Conservation (phyloP, 2,329 filamentous ascomycete genomes). For the Teratosphaeriaceae sp. region DNA sequence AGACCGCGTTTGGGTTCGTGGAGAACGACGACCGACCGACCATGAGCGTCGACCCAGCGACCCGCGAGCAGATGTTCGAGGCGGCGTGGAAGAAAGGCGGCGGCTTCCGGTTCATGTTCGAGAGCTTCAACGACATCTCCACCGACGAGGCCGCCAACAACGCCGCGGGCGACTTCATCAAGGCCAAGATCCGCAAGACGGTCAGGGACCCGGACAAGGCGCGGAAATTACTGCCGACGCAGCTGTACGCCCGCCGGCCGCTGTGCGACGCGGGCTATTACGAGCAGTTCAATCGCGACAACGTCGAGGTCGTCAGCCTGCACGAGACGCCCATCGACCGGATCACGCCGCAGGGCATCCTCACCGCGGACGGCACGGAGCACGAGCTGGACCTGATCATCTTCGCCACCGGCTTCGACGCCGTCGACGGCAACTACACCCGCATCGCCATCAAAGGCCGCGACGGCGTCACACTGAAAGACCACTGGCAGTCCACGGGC, state of each 20-base stretch:
- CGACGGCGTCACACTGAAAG: conserved; percentile 23
- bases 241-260: conserved; percentile 56
- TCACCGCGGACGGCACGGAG: conserved; percentile 14
- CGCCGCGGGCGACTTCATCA: conserved; percentile 46
- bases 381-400: conserved; percentile 30
- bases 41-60: conserved; percentile 12
- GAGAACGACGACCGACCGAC: conserved; percentile 13
- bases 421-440: conserved; percentile 30
- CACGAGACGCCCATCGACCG: conserved; percentile 40
- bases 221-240: conserved; percentile 50
- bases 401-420: conserved; percentile 37
- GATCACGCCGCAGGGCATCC: conserved; percentile 23
- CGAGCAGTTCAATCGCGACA: conserved; percentile 21
- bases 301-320: conserved; percentile 21
- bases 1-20: conserved; percentile 27
- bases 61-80: conserved; percentile 30
- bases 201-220: conserved; percentile 49
- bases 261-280: conserved; percentile 45
- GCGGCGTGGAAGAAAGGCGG: conserved; percentile 34
- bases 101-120: conserved; percentile 33
- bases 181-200: conserved; percentile 25
- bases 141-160: conserved; percentile 44
- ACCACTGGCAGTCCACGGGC: conserved; percentile 27
- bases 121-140: conserved; percentile 29
- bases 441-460: conserved; percentile 26